A percentile compares a stretch with the other conserved stretches of the same genome.
These are phyloP conservation scores for Aspergillus transmontanensis DNA, from an alignment of 2,329 filamentous ascomycete species.

Conservation along the genomic window DNA sequence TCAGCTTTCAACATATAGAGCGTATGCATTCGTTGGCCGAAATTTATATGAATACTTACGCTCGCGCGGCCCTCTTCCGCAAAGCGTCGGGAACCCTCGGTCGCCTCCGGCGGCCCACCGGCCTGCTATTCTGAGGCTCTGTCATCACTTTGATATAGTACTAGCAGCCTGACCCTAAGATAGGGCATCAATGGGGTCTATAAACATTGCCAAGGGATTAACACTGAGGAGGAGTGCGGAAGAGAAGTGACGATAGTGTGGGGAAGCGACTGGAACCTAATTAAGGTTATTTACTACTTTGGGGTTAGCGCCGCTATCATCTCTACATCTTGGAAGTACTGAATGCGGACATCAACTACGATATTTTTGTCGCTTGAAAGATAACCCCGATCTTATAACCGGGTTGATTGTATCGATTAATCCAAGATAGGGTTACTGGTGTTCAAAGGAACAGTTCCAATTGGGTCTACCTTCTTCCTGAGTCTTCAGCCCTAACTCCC, in stretches of 20 bases:
- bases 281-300: not conserved
- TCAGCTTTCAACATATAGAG: not conserved
- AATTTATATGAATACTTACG: slow-evolving; percentile 22
- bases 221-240: not conserved
- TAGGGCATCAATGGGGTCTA: no score
- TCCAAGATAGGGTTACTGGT: not conserved
- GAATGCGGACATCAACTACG: not conserved
- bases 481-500: not conserved
- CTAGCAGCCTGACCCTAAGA: not conserved
- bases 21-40: not conserved
- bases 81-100: slow-evolving; percentile 28
- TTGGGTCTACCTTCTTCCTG: not conserved
- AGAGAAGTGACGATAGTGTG: not conserved
- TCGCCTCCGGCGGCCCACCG: slow-evolving; percentile 5
- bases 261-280: not conserved
- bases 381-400: not conserved
- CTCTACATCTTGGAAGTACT: not conserved
- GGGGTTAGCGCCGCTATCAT: not conserved
- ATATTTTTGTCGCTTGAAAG: not conserved
- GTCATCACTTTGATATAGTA: not conserved
- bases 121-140: not conserved
- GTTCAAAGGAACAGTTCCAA: not conserved
- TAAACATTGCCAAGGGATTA: not conserved
- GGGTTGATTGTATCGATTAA: not conserved
- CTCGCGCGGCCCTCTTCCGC: slow-evolving; percentile 28